Percentiles rank a stretch among this genome's conserved stretches.
Conservation (phyloP, 768 basidiomycete species). For the Crucibulum laeve region DNA sequence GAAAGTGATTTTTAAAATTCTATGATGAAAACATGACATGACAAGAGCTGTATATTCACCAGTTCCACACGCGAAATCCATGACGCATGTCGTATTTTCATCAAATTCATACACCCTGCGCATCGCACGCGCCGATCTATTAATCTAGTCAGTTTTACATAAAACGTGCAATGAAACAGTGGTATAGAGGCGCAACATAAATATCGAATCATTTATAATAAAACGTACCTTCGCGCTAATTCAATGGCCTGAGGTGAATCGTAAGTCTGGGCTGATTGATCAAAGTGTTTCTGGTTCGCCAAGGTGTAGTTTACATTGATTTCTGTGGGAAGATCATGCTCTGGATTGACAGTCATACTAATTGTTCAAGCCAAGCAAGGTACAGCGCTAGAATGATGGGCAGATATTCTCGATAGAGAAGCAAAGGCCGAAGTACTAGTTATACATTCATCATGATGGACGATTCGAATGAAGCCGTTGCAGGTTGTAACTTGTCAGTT, state of each 20-base stretch:
- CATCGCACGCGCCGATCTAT: constrained; percentile 32
- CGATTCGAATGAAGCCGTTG: too few species aligned
- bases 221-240: constrained; percentile 18
- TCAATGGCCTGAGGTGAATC: constrained; percentile 15
- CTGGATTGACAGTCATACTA: too few species aligned
- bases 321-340: too few species aligned
- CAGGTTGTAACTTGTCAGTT: too few species aligned
- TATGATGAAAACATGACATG: background rate
- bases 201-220: background rate
- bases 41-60: constrained; percentile 29
- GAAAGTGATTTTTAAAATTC: background rate
- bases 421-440: too few species aligned
- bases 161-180: background rate
- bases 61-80: constrained; percentile 77
- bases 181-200: background rate
- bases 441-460: too few species aligned
- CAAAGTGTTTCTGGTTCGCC: constrained; percentile 36
- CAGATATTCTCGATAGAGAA: too few species aligned
- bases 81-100: constrained; percentile 47
- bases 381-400: too few species aligned
- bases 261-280: constrained; percentile 14
- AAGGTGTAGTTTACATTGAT: too few species aligned
- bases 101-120: constrained; percentile 43
- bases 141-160: background rate
- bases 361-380: too few species aligned